Base-by-base conservation (phyloP, 345 rosid genomes). In the Ailanthus altissimus region DNA sequence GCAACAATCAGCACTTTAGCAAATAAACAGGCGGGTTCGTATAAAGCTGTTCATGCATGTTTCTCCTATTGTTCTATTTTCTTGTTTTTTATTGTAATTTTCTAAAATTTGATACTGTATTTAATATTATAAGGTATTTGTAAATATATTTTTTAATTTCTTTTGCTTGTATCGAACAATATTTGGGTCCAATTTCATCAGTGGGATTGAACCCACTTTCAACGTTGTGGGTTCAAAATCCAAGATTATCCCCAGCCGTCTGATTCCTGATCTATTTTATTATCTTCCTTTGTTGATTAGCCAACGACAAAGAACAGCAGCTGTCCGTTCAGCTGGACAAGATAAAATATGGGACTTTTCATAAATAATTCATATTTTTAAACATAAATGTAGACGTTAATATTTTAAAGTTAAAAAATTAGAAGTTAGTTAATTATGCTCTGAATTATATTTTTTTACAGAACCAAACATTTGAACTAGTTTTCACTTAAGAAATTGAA, bases 41-140 rank as follows among this genome's bases (percentile, higher is more conserved):
- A 78, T 68, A 85, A 85, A 75, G 88, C 88, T 78, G 82, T 14
- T 13, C 68, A 5, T 73, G 75, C 63, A 6, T 67, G 73, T 67
- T 61, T 10, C 62, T 70, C 16, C 67, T 9, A 57, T 60, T 16
- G 25, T 46, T 46, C 13, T 38, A 16, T 61, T 42, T 54, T 51
- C 12, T 56, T 32, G 61, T 42, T 63, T 26, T 58, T 68, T 67
- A 9, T 56, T 38, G 9, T 13, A 23, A 15, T 46, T 47, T 8
- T 23, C 1, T 23, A n/a, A n/a, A n/a, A n/a, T n/a, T 0, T 11
- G 12, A 16, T n/a, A 20, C 18, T 65, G 5, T n/a, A 32, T 32
- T 51, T 18, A 9, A 20, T 3, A 36, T 32, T 2, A 66, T 11
- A 7, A 26, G 8, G 1, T 2, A 8, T 14, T 8, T 3, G 6